These are phyloP conservation scores for Candida sp. DNA, from an alignment of 1,139 yeast species.

Conservation along the genomic window DNA sequence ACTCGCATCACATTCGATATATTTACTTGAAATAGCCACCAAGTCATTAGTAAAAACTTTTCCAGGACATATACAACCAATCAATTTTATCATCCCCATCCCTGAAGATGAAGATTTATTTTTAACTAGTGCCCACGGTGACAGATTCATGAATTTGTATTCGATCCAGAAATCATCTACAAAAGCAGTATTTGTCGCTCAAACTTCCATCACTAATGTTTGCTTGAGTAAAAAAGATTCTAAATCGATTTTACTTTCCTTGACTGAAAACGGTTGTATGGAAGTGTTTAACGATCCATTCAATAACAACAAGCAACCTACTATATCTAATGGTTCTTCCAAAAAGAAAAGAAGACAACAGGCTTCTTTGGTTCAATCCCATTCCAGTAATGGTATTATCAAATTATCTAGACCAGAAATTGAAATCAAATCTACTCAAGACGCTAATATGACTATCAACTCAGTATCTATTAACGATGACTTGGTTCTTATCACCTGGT, in stretches of 20 bases:
- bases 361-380: conserved; percentile 37
- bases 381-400: conserved; percentile 43
- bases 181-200: conserved; percentile 60
- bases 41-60: conserved; percentile 43
- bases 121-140: conserved; percentile 69
- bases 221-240: conserved; percentile 33
- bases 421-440: conserved; percentile 29
- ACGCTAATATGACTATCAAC: conserved; percentile 37
- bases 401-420: conserved; percentile 41
- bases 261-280: conserved; percentile 66
- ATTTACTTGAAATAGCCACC: conserved; percentile 41
- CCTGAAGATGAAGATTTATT: conserved; percentile 38
- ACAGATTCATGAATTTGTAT: conserved; percentile 74
- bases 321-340: conserved; percentile 14
- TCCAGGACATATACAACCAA: conserved; percentile 75
- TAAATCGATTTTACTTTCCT: conserved; percentile 45
- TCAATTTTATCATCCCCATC: conserved; percentile 45
- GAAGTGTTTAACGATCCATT: conserved; percentile 65
- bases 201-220: conserved; percentile 50
- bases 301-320: conserved; percentile 13
- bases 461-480: conserved; percentile 36
- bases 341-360: conserved; percentile 37
- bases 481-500: conserved; percentile 56
- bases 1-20: conserved; percentile 62
- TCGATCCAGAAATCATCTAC: conserved; percentile 43